Evolutionary conservation across 2,329 filamentous ascomycete species (phyloP), one percentile per base, ranked within the genome.

Genomic region (Camptophora hylomeconis): DNA sequence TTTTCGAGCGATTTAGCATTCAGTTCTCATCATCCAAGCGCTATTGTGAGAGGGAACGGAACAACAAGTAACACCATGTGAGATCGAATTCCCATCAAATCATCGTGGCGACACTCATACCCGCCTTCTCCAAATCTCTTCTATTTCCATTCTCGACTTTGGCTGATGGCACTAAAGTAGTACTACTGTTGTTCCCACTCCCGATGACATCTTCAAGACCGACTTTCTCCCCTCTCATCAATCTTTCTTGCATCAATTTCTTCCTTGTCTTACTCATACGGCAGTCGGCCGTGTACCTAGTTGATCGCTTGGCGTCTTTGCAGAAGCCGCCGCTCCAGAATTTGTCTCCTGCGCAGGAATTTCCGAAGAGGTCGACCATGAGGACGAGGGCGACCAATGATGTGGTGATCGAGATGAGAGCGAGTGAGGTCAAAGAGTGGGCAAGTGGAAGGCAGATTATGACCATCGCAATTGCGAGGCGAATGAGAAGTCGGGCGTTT

Each of bases 391-490:
- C 42, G 0, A 60, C 47, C 12, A 69, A 47, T 0, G 53, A 52
- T 2, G 62, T 56, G 0, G 61, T 63, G 9, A 59, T 52, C 17
- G 54, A 50, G 14, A 70, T 52, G 8, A 70, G 50, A 9, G 56
- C 42, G 10, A 69, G 46, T 2, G 58, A 64, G 19, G 57, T 56
- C 10, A 70, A 53, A 5, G 33, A 29, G 1, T 41, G 39, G 1
- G 64, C 65, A 3, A 67, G 46, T 0, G 72, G 69, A 1, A 77
- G 53, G n/a, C 58, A 61, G 33, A 73, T 57, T 25, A 77, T 48
- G 16, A 70, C 45, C 24, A 68, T 42, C 3, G 63, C 63, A 15
- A 72, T 58, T 5, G 47, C 46, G 3, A 61, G 46, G 1, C 73
- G 63, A 38, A 69, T 61, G 6, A 52, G 39, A 5, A 76, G 49